phyloP scores from a whole-genome alignment of 768 basidiomycete species.

The Clitopilus passeckerianus region DNA sequence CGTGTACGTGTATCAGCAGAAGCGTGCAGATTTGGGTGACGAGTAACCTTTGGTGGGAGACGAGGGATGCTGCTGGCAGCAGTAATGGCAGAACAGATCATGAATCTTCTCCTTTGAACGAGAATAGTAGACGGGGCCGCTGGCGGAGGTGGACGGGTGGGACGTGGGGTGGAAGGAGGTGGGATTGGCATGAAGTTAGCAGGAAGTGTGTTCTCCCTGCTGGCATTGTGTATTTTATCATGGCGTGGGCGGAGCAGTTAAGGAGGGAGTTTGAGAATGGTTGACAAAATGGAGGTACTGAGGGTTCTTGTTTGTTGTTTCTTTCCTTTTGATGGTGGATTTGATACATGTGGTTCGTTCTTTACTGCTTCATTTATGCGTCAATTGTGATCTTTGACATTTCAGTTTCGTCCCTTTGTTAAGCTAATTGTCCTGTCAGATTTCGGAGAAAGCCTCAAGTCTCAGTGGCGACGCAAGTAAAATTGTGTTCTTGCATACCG shows the following conservation, averaged over 20 bases:
- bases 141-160: slow-evolving; percentile 42
- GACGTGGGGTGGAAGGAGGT: slow-evolving; percentile 56
- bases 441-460: too few relatives aligned
- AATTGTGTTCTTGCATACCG: too few relatives aligned
- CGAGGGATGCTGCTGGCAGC: slow-evolving; percentile 17
- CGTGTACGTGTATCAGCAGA: slow-evolving; percentile 78
- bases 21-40: slow-evolving; percentile 95
- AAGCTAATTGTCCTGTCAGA: too few relatives aligned
- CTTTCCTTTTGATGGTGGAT: neutral
- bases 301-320: neutral
- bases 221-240: slow-evolving; percentile 69
- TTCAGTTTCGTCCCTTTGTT: too few relatives aligned
- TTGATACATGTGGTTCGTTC: too few relatives aligned
- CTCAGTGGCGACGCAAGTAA: too few relatives aligned
- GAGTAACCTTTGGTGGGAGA: slow-evolving; percentile 70
- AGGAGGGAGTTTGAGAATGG: slow-evolving; percentile 38
- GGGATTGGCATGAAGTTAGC: slow-evolving; percentile 78
- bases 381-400: too few relatives aligned
- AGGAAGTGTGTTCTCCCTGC: slow-evolving; percentile 70
- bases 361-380: too few relatives aligned
- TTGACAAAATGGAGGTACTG: slow-evolving; percentile 3
- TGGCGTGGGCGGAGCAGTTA: slow-evolving; percentile 67
- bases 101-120: slow-evolving; percentile 13
- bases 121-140: slow-evolving; percentile 13
- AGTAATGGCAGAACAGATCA: slow-evolving; percentile 6